Evolutionary conservation across 1,284 basidiomycete genomes (phyloP).

Genomic region (Microstroma glucosiphilum): DNA sequence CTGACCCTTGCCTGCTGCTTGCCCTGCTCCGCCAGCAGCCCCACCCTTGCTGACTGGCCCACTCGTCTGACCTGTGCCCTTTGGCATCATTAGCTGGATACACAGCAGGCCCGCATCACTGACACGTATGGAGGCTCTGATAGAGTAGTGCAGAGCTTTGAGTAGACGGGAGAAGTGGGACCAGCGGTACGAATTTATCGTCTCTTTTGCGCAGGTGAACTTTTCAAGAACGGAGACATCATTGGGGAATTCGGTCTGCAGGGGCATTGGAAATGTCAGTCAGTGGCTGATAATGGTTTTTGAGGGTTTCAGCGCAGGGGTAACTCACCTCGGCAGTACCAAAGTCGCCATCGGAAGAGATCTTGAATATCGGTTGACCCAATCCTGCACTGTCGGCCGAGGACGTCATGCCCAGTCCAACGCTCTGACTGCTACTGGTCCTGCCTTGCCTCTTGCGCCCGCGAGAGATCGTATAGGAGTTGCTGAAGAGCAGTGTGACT

Average conservation of each 20-base stretch:
- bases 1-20: neutral
- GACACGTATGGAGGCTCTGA: neutral
- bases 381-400: neutral
- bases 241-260: slow-evolving; percentile 2
- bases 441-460: neutral
- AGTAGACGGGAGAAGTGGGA: neutral
- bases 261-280: neutral
- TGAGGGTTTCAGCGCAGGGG: neutral
- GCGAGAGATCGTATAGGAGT: neutral
- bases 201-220: neutral
- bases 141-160: neutral
- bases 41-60: neutral
- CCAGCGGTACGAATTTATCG: neutral
- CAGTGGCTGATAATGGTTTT: neutral
- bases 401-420: neutral
- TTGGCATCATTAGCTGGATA: slow-evolving; percentile 6
- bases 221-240: slow-evolving; percentile 2
- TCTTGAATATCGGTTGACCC: slow-evolving; percentile 1
- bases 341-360: slow-evolving; percentile 1
- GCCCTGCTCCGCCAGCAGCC: neutral
- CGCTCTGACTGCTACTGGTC: neutral
- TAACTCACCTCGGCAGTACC: slow-evolving; percentile 3
- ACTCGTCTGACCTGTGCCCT: neutral
- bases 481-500: slow-evolving; percentile 4
- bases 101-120: neutral